Conservation (phyloP, 129 eudicot genomes). For the Lonicera japonica region DNA sequence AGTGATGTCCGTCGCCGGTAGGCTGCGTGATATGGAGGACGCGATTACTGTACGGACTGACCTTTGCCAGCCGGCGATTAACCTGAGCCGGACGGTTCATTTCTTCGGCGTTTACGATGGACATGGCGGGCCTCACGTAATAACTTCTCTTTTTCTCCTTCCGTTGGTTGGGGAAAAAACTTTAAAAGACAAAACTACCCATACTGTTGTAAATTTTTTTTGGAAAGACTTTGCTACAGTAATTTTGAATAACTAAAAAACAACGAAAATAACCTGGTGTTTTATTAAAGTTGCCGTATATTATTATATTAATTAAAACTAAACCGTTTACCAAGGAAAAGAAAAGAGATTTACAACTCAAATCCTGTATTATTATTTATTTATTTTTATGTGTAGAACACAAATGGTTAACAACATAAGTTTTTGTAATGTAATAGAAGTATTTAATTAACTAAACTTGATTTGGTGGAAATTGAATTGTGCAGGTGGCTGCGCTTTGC, state of each 20-base stretch:
- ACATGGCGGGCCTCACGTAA: constrained; percentile 50
- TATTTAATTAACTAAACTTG: background rate
- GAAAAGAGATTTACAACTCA: background rate
- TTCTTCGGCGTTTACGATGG: constrained; percentile 52
- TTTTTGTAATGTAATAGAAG: background rate
- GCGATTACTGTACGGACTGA: constrained; percentile 12
- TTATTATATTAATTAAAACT: background rate
- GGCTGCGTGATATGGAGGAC: constrained; percentile 39
- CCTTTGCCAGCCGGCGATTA: constrained; percentile 38
- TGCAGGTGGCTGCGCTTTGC: constrained; percentile 48
- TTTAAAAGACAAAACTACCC: background rate
- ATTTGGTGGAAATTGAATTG: background rate
- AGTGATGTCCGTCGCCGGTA: constrained; percentile 25
- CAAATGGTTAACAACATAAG: background rate
- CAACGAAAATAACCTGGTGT: background rate
- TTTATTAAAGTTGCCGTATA: background rate
- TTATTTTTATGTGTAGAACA: background rate
- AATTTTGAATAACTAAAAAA: background rate
- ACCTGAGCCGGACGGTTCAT: constrained; percentile 25
- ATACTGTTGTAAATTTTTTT: too few relatives aligned
- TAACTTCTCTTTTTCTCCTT: background rate
- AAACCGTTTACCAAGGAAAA: background rate
- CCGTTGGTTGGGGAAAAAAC: background rate
- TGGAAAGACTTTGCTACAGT: too few relatives aligned
- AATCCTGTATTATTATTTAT: too few relatives aligned